Base-by-base conservation (phyloP, 2,329 filamentous ascomycete genomes). In the Xylaria sp. region DNA sequence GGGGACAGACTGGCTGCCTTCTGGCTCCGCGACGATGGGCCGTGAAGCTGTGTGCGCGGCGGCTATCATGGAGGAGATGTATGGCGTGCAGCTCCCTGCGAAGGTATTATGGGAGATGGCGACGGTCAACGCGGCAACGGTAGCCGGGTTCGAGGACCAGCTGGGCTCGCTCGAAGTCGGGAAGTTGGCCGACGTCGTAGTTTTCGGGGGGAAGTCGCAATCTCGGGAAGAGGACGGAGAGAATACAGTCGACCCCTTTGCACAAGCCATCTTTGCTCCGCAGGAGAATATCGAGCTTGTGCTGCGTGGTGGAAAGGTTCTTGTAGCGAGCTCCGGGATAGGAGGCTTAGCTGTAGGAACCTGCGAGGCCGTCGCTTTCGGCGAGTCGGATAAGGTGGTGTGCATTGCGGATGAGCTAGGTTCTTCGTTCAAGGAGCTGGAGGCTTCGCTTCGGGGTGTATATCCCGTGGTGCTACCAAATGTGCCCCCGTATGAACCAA, bases 121-220 rank as follows among this genome's bases (percentile, higher is more conserved):
- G 6, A 85, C 82, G 0, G 78, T 83, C 65, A 79, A 81, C n/a
- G 83, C 81, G 0, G 83, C 82, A 1, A 75, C 77, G 60, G 82
- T 82, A 0, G 76, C 79, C 0, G 79, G 81, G 9, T 77, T 83
- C 75, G 79, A 79, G 35, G 70, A 78, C 25, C 64, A 78, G 48
- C 74, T 84, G 21, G 83, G 83, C 1, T 81, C 79, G 9, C 77
- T 86, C 48, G 79, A 78, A 4, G 78, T 76, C 23, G 82, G 83
- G 0, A 82, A 82, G 65, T 69, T 77, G 35, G 83, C 83, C 1
- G 84, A 85, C 72, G 70, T 85, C 4, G 79, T 82, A 13, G 76
- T 85, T 1, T 82, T 84, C 61, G 78, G 80, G 60, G 77, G 53
- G 1, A 42, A 29, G 5, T 23, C 27, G 13, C 21, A 4, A 8